Evolutionary conservation across 2,329 filamentous ascomycete species (phyloP), one percentile per base, ranked within the genome.

Genomic region (Taxawa tesnikishii): DNA sequence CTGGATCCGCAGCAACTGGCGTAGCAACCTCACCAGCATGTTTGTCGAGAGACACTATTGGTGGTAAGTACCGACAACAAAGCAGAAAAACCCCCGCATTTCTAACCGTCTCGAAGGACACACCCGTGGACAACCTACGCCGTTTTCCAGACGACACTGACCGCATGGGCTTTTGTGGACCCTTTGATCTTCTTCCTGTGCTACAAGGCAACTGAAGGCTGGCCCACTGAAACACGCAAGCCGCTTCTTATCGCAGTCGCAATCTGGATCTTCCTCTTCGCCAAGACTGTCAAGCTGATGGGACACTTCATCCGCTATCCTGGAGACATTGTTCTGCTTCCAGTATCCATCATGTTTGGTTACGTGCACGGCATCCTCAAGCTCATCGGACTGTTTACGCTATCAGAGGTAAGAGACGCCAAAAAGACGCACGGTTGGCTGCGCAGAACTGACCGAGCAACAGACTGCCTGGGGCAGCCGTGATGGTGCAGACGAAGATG

Each of bases 1-100:
- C 29, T 96, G 88, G 88, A 85, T 90, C 26, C 77, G 88, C 49
- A 94, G 87, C 67, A 96, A 96, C 60, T 96, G 88, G 88, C 73
- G 88, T 52, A 94, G 85, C 65, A 96, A 96, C 58, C 78, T 84
- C 58, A 94, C 84, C 32, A 94, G 84, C 56, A 68, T 94, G 50
- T 70, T 88, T 42, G 73, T 74, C 42, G 88, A 94, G 60, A 67
- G 79, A 52, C 73, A 84, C 50, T 83, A 94, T 49, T 84, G 82
- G 75, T 76, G 62, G 87, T 94, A 70, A 78, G 84, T 75, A 17
- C 40, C 37, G 15, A 48, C 38, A 39, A 26, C 16, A 11, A 17
- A n/a, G n/a, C n/a, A n/a, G n/a, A n/a, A n/a, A n/a, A n/a, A n/a
- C n/a, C n/a, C n/a, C n/a, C 9, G 5, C 28, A 23, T 7, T 13